Base-by-base conservation (phyloP, 495 filamentous ascomycete species). In the Hypoxylon fragiforme region DNA sequence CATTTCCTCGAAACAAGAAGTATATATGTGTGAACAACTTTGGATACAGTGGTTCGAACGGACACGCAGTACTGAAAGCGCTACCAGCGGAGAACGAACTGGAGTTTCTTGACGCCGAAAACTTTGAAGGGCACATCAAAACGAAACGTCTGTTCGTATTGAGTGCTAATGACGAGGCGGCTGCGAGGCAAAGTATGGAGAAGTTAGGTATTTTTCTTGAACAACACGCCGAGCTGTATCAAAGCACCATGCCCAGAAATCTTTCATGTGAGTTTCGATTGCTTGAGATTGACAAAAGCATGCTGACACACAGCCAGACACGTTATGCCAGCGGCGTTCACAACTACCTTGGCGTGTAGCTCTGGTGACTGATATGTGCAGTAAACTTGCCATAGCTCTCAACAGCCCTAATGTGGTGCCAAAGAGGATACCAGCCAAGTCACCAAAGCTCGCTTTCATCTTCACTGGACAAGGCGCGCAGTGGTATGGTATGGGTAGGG, bases 401-500 rank as follows among this genome's bases (percentile, higher is more conserved):
- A 72, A 67, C 43, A 57, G 65, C 24, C 67, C 63, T 48, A 69
- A 74, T 13, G 59, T 63, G 2, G 21, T 43, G 14, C 70, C 69
- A n/a, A 57, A 46, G 16, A 65, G 71, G 28, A 52, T 42, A 14
- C 52, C 58, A 11, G 12, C 43, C 2, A 56, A 72, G 43, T 61
- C 70, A 1, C 64, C 68, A 3, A 64, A 69, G 15, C 62, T 74
- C n/a, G 70, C 66, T 26, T 73, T 72, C 51, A 60, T 74, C 39
- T 70, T 73, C 37, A 74, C 72, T 0, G 73, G 74, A n/a, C 75
- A 78, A 39, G 77, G 78, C 3, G 77, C 78, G 13, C 76, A 81
- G 48, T 83, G 77, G 78, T 45, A 71, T 45, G 73, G 67, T 6
- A 83, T 84, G 81, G 80, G 79, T 0, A 70, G 76, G 2, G 77